Conservation (phyloP, 139 green algal species). For the Pleodorina starrii region DNA sequence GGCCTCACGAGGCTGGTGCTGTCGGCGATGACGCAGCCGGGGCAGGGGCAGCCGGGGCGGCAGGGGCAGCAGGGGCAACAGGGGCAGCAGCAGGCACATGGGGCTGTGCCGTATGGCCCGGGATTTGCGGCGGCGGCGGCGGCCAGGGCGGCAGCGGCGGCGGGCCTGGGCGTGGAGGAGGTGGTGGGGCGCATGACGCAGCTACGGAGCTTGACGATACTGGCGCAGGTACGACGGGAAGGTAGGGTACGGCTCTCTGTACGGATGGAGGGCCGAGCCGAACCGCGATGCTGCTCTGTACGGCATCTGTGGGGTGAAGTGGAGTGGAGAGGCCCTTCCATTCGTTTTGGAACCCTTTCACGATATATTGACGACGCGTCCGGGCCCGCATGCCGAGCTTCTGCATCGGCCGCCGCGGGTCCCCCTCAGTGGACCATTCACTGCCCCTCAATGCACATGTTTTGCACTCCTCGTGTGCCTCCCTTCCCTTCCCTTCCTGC, state of each 20-base stretch:
- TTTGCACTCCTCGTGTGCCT: too few species aligned
- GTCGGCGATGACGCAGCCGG: not conserved
- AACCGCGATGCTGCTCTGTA: not conserved
- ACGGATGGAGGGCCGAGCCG: not conserved
- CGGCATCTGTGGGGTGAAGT: not conserved
- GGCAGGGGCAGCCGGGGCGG: not conserved
- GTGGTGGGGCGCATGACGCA: not conserved
- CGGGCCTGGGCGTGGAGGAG: not conserved
- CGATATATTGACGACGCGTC: not conserved
- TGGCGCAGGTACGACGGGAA: slow-evolving; percentile 2
- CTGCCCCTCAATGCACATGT: too few species aligned
- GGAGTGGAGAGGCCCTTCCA: not conserved
- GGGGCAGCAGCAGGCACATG: not conserved
- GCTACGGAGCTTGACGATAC: not conserved
- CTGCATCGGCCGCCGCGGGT: too few species aligned
- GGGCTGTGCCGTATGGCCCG: too few species aligned
- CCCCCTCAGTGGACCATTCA: too few species aligned
- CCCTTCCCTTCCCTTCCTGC: too few species aligned
- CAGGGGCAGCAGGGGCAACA: not conserved
- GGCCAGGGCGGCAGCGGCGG: not conserved
- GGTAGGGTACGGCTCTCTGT: not conserved
- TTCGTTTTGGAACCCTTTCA: not conserved
- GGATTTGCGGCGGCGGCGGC: not conserved
- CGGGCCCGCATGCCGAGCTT: not conserved
- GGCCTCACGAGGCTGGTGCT: not conserved